Evolutionary conservation across 192 early-diverging fungal genomes (phyloP), one percentile per base, ranked within the genome.

Genomic region (Phycomyces blakesleeanus): DNA sequence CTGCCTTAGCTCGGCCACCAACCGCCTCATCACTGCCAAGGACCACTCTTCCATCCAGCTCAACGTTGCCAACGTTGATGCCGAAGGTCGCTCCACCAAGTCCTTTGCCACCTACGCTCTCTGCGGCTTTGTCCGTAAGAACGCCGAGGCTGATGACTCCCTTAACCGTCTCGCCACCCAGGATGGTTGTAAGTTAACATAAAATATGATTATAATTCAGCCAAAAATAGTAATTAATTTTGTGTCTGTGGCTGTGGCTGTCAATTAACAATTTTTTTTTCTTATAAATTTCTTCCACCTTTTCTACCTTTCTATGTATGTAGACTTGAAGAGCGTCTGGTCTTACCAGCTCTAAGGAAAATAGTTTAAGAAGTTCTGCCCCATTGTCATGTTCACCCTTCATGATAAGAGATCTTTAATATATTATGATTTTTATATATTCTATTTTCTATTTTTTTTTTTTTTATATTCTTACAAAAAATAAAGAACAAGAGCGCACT

Each of bases 11-110:
- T 95, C 94, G 51, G 95, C 93, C 80, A 98, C 95, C 80, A 92
- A 92, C 83, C 93, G 96, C 74, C 85, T 98, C 57, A 96, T 98
- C 76, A 88, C 82, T 71, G 89, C 96, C 81, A 96, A 97, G 89
- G 96, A 98, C 85, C 96, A 98, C 84, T 89, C 95, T 63, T 88
- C 94, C 39, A 90, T 98, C 81, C 96, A 97, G 82, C 86, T 98
- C 87, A 97, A 93, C 93, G 78, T 97, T 68, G 93, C 81, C 63
- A 91, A 93, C 65, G 93, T 97, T 64, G 89, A 97, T 71, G 91
- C 86, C 61, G 82, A 81, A 53, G 94, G 93, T 67, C 81, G 79
- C 64, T 71, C 82, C 77, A 87, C 81, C 56, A 89, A 89, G 57
- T 71, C 81, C 72, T 85, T 77, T 85, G 81, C 89, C 81, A 90